phyloP scores from a whole-genome alignment of 306 rosid genomes.

The Vigna trinervia region DNA sequence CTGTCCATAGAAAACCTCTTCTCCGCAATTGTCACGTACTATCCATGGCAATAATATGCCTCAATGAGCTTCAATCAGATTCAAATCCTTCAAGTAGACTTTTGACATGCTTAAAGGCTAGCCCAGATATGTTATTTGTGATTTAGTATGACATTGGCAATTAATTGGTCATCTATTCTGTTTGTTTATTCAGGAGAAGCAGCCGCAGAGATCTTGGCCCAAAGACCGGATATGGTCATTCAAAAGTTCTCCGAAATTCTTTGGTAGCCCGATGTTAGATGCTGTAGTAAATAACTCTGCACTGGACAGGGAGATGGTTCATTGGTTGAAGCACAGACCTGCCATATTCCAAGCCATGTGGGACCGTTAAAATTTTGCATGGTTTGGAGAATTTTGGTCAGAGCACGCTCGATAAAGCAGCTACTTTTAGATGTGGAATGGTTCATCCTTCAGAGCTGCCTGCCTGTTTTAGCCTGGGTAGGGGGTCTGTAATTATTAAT shows the following conservation, averaged over 20 bases:
- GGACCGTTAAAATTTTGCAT: conserved; percentile 76
- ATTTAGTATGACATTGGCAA: conserved; percentile 17
- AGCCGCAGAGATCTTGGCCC: conserved; percentile 92
- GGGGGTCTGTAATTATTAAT: conserved; percentile 66
- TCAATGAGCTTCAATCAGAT: not conserved
- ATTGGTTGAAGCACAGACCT: conserved; percentile 92
- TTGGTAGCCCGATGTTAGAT: conserved; percentile 98
- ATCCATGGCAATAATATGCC: not conserved
- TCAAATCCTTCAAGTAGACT: conserved; percentile 1
- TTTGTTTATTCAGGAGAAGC: conserved; percentile 76
- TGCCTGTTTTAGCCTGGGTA: conserved; percentile 70
- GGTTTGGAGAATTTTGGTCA: conserved; percentile 49
- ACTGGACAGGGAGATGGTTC: conserved; percentile 91
- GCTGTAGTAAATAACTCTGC: conserved; percentile 63
- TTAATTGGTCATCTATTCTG: conserved; percentile 40
- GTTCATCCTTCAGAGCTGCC: conserved; percentile 63
- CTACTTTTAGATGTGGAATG: conserved; percentile 53
- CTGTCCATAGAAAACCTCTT: not conserved
- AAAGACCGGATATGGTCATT: conserved; percentile 94
- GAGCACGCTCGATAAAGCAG: conserved; percentile 47
- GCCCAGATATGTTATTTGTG: conserved; percentile 11
- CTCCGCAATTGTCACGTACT: not conserved
- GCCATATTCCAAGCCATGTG: conserved; percentile 80
- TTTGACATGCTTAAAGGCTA: conserved; percentile 6
- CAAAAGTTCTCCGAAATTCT: conserved; percentile 66